Evolutionary conservation across 176 grass and related monocot genomes (phyloP), one percentile per base, ranked within the genome.

Genomic region (Zea mays): DNA sequence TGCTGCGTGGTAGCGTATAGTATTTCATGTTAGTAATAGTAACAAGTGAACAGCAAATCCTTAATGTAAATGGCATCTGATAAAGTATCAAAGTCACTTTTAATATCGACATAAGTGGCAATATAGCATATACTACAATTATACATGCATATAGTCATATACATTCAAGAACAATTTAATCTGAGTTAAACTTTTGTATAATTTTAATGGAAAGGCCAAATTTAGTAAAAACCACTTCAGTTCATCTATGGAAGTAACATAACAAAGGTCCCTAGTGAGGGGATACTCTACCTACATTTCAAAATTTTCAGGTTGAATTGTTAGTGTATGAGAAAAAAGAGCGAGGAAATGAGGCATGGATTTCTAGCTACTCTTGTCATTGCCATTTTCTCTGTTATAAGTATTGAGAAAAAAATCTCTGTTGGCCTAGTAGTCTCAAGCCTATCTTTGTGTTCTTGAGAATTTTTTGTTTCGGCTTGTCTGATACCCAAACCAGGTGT

Each of bases 261-360:
- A 62, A 61, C 13, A 46, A 39, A 38, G 12, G 50, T 50, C 11
- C 3, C 21, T 21, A 69, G 8, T 59, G 20, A 59, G 54, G 66
- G 56, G 40, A 42, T 82, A 55, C 20, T 17, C 70, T 82, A 35
- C 47, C 14, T 19, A 66, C 64, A 10, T 73, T 73, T 43, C 35
- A 27, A 64, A 49, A 36, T 5, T 72, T 7, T 63, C 8, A 54
- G 33, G 19, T 73, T 15, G 17, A 81, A 63, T 13, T 72, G 37
- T 62, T 65, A 8, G 15, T 71, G 41, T 21, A 11, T 4, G 13
- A 43, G 69, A 73, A 65, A 55, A 3, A 38, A 45, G 58, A 57
- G 20, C 4, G 17, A 20, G 43, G 8, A 15, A 46, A 5, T 21
- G 19, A 46, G 40, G 64, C 41, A 21, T 50, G 15, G 49, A 58